phyloP scores from a whole-genome alignment of 75 land plant genomes.

The Selaginella tamariscina region DNA sequence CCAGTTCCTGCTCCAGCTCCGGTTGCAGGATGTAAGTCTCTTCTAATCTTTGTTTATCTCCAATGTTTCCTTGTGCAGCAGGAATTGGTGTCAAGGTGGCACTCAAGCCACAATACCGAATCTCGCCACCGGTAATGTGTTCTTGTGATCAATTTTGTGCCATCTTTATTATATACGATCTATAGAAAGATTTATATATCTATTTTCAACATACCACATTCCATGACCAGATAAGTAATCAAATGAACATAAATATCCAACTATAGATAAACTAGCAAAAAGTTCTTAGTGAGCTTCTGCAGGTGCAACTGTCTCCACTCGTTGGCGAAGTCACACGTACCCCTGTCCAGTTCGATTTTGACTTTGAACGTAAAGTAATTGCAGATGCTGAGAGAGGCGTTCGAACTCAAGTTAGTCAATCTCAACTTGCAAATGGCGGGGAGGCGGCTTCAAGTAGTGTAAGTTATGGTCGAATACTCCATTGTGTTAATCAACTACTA shows the following conservation, averaged over 20 bases:
- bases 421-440: constrained; percentile 23
- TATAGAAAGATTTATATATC: neutral
- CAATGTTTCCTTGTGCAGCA: constrained; percentile 31
- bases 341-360: constrained; percentile 70
- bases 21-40: constrained; percentile 11
- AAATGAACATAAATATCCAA: too few relatives aligned
- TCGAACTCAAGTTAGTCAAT: constrained; percentile 30
- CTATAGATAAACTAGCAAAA: neutral
- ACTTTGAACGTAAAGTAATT: constrained; percentile 53
- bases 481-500: neutral
- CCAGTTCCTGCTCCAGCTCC: constrained; percentile 19
- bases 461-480: neutral
- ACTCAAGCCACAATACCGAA: constrained; percentile 66
- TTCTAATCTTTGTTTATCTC: too few relatives aligned
- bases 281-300: constrained; percentile 7
- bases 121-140: constrained; percentile 46
- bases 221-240: too few relatives aligned
- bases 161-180: constrained; percentile 8
- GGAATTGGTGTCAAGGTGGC: constrained; percentile 67
- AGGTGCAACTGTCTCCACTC: constrained; percentile 58
- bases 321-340: constrained; percentile 58
- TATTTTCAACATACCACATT: too few relatives aligned
- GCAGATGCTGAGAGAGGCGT: constrained; percentile 60
- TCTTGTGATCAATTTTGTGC: neutral
- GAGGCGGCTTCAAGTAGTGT: constrained; percentile 2